Evolutionary conservation across 2,329 filamentous ascomycete species (phyloP), one percentile per base, ranked within the genome.

Genomic region (Aspergillus eucalypticola): DNA sequence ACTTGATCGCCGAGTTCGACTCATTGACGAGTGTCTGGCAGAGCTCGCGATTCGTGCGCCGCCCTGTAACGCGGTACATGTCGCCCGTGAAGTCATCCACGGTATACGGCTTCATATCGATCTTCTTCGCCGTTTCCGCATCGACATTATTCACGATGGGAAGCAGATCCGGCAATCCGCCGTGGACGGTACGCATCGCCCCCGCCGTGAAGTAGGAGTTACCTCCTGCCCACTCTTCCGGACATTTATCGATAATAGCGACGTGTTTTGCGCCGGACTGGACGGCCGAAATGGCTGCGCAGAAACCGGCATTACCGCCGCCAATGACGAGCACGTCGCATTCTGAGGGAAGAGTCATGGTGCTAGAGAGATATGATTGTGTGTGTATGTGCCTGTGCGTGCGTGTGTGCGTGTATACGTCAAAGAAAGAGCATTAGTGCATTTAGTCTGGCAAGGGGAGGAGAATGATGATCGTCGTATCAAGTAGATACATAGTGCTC

Each of bases 131-230:
- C 29, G 78, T 75, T 0, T 80, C 78, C 0, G 71, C 52, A 21
- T 79, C 71, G 1, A 86, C 81, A 62, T 89, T 89, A 68, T 85
- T 85, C 51, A 90, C 84, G 3, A 89, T 67, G 0, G 86, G 85
- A 0, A 88, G 73, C 0, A 90, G 66, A 65, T 89, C 86, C 0
- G 68, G 10, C 0, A 87, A 75, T 0, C 87, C 87, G 6, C 68
- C 58, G 66, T 88, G 84, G 1, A 77, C 80, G 1, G 82, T 85
- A 6, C 88, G 82, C 68, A 83, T 88, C 2, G 86, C 86, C 1
- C 86, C 87, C 0, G 87, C 87, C 0, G 87, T 89, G 75, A 88
- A 89, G 67, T 83, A 88, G 0, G 81, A 81, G 67, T 89, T 89
- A 1, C 87, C 87, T 11, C 87, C 87, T 0, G 82, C 84, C 83